A percentile compares a stretch with the other conserved stretches of the same genome.
Evolutionary conservation across 1,139 yeast species (phyloP).

Genomic region (Entelexis paramagnoliae): DNA sequence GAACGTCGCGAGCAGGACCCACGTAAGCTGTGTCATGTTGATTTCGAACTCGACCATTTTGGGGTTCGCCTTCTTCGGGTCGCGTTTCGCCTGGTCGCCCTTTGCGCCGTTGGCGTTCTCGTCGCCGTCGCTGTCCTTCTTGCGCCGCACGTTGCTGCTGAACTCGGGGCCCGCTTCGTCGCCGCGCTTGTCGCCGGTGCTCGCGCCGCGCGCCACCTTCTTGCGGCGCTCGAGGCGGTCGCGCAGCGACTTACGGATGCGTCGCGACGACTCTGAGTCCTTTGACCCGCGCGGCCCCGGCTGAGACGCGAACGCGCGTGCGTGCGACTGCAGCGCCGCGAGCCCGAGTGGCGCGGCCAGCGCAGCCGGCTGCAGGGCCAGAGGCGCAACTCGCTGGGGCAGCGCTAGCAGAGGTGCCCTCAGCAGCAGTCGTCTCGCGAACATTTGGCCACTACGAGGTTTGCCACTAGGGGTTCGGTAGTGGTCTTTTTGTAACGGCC

Average conservation of each 20-base stretch:
- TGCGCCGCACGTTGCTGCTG: conserved; percentile 6
- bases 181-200: neutral
- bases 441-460: neutral
- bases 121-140: neutral
- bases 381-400: conserved; percentile 1
- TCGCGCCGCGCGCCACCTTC: neutral
- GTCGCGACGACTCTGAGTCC: conserved; percentile 7
- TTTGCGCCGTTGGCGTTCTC: neutral
- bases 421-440: conserved; percentile 8
- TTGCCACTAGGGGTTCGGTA: conserved; percentile 1
- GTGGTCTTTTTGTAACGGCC: neutral
- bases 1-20: conserved; percentile 27
- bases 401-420: neutral
- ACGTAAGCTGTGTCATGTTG: conserved; percentile 28
- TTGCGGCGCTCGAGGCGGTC: conserved; percentile 7
- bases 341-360: neutral
- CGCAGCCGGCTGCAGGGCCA: neutral
- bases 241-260: conserved; percentile 10
- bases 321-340: neutral
- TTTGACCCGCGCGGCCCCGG: neutral
- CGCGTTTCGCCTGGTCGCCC: neutral
- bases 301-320: neutral
- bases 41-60: conserved; percentile 24
- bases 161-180: conserved; percentile 1
- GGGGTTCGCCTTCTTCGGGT: conserved; percentile 25